Base-by-base conservation (phyloP, 768 basidiomycete genomes). In the Lentinula sp. region DNA sequence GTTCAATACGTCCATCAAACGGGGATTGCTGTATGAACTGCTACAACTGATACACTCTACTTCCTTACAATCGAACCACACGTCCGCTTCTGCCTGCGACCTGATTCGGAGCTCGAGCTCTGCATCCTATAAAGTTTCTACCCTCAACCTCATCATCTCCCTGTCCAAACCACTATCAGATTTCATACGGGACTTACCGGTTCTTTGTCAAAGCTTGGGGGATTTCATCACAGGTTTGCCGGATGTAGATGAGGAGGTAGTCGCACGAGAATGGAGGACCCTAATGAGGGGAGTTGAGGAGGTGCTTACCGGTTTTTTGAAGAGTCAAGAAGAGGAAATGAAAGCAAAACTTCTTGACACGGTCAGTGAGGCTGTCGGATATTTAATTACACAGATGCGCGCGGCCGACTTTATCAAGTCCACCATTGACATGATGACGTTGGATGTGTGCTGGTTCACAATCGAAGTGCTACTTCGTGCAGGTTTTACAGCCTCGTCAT, bases 21-120 rank as follows among this genome's bases (percentile, higher is more conserved):
- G 76, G 61, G 88, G 89, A 0, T 76, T 79, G 66, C 80, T 94
- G 16, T 70, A 78, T 60, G 82, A 87, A 23, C 76, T 92, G 40
- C 8, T 60, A n/a, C 59, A 52, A 13, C 8, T 18, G 16, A 18
- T 32, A 31, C 45, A 31, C 11, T 4, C 31, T 57, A 35, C 54
- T 40, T 3, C 54, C 40, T 5, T 18, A 16, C 37, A 21, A 15
- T 23, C 56, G 13, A 11, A 57, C 11, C 3, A 16, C 54, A 35
- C 10, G 7, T 10, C 54, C 21, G 16, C 15, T 62, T 85, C 52
- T 66, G 75, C n/a, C 55, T 78, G 55, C 62, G 78, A 18, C 68
- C 71, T 21, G 35, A 59, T 16, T 9, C 52, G 5, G 67, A 71
- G 34, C 60, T 62, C 6, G 61, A 65, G 4, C 70, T 74, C 28